Evolutionary conservation across 805 yeast genomes (phyloP).

Genomic region (Kodamaea kakaduensis): DNA sequence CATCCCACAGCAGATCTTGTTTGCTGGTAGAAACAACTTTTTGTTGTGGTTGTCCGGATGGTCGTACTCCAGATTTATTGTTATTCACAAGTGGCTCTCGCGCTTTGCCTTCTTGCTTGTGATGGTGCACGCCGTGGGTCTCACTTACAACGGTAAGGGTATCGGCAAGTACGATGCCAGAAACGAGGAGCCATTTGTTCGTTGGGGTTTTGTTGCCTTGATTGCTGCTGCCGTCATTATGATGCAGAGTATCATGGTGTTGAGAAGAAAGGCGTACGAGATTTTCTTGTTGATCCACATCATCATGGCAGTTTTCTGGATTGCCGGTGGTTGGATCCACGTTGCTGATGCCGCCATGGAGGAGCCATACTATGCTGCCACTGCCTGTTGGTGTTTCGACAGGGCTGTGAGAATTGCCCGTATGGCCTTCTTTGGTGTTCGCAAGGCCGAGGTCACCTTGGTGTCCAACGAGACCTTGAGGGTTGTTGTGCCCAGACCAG

Average conservation of each 20-base stretch:
- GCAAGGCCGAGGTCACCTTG: conserved; percentile 33
- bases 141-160: conserved; percentile 31
- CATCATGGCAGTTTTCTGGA: conserved; percentile 37
- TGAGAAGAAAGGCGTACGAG: conserved; percentile 59
- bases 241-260: conserved; percentile 45
- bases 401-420: conserved; percentile 33
- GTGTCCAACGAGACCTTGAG: conserved; percentile 46
- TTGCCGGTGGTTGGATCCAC: conserved; percentile 58
- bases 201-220: conserved; percentile 33
- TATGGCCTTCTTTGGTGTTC: conserved; percentile 33
- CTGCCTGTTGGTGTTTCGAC: conserved; percentile 37
- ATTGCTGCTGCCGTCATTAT: conserved; percentile 39
- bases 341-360: conserved; percentile 22
- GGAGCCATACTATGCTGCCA: conserved; percentile 25
- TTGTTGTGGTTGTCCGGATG: conserved; percentile 24
- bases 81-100: conserved; percentile 66
- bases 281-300: conserved; percentile 32
- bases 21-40: conserved; percentile 46
- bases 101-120: conserved; percentile 46
- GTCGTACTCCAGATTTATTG: conserved; percentile 52
- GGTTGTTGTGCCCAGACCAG: conserved; percentile 47
- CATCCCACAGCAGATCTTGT: conserved; percentile 56
- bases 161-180: conserved; percentile 30
- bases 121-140: conserved; percentile 45
- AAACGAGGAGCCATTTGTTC: conserved; percentile 25